phyloP scores from a whole-genome alignment of 75 land plant species.

The Pinus taeda region DNA sequence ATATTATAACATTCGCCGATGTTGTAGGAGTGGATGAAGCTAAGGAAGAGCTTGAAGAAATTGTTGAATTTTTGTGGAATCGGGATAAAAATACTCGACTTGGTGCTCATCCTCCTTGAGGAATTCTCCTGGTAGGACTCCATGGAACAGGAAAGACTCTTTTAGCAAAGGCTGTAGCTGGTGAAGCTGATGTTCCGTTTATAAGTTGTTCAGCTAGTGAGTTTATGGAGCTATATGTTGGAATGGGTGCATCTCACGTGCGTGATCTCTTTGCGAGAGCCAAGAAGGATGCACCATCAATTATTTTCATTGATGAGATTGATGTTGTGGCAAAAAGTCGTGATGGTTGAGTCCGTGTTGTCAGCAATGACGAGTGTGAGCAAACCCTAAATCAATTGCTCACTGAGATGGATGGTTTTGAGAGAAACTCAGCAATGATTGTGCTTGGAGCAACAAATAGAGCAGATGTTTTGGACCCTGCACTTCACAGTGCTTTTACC shows the following conservation, averaged over 20 bases:
- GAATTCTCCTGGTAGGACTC: slow-evolving; percentile 92
- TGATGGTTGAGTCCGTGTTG: slow-evolving; percentile 92
- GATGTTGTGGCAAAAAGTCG: slow-evolving; percentile 99
- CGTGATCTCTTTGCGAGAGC: slow-evolving; percentile 97
- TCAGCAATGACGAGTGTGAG: slow-evolving; percentile 98
- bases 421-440: slow-evolving; percentile 91
- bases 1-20: slow-evolving; percentile 83
- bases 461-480: slow-evolving; percentile 96
- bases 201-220: slow-evolving; percentile 99
- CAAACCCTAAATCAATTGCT: slow-evolving; percentile 96
- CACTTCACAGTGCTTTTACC: slow-evolving; percentile 90
- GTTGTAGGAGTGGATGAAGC: slow-evolving; percentile 99
- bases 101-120: slow-evolving; percentile 98
- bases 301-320: slow-evolving; percentile 99
- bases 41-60: slow-evolving; percentile 97
- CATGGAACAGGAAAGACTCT: slow-evolving; percentile 99
- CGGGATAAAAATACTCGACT: slow-evolving; percentile 86
- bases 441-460: slow-evolving; percentile 99
- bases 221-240: slow-evolving; percentile 97
- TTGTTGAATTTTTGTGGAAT: slow-evolving; percentile 89
- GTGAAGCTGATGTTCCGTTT: slow-evolving; percentile 98
- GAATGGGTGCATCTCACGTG: slow-evolving; percentile 99
- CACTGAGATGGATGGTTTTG: slow-evolving; percentile 99
- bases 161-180: slow-evolving; percentile 96
- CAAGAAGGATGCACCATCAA: slow-evolving; percentile 98